phyloP scores from a whole-genome alignment of 805 yeast genomes.

The Candida dendrica region DNA sequence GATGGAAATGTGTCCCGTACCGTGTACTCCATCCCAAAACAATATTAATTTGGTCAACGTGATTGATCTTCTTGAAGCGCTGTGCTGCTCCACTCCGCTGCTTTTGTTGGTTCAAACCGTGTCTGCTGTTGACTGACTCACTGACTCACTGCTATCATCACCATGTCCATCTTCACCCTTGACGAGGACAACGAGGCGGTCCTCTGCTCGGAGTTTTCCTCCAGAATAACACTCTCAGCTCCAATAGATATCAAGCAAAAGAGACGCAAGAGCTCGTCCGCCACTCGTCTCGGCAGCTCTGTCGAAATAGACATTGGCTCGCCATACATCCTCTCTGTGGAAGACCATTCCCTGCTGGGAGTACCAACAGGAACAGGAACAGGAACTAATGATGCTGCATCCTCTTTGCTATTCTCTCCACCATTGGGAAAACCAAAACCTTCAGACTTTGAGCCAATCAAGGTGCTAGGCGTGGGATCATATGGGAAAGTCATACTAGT shows the following conservation, averaged over 20 bases:
- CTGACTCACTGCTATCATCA: too few relatives aligned
- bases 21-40: not conserved
- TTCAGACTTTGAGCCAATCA: conserved; percentile 63
- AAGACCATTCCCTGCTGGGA: not conserved
- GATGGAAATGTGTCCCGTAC: not conserved
- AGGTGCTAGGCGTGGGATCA: conserved; percentile 81
- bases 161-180: not conserved
- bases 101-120: too few relatives aligned
- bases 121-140: too few relatives aligned
- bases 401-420: not conserved
- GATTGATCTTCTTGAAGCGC: too few relatives aligned
- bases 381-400: not conserved
- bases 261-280: conserved; percentile 18
- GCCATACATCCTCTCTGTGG: conserved; percentile 21
- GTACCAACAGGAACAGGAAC: not conserved
- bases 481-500: conserved; percentile 83
- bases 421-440: conserved; percentile 20
- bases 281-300: conserved; percentile 36
- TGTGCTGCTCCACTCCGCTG: too few relatives aligned
- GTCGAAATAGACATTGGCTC: conserved; percentile 42
- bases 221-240: not conserved
- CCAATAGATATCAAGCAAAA: conserved; percentile 9
- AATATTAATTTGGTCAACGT: not conserved
- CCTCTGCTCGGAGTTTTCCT: not conserved
- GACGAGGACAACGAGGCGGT: not conserved